A percentile compares a stretch with the other conserved stretches of the same genome.
Conservation (phyloP, 2,329 filamentous ascomycete species). For the Coniella vitis region DNA sequence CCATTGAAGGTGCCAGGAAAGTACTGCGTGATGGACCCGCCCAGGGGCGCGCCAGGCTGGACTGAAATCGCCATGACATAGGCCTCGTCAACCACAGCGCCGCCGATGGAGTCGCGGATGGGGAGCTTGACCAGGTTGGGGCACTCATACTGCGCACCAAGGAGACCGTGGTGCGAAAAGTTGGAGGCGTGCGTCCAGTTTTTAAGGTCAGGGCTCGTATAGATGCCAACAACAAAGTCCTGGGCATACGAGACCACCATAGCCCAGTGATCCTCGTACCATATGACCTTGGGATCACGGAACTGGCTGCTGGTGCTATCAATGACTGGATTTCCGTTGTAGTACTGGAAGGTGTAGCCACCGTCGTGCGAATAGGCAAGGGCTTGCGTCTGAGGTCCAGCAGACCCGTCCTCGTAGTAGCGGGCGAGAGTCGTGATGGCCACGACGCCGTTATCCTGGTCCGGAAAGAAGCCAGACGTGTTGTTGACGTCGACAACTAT, state of each 20-base stretch:
- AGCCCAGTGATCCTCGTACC: constrained; percentile 51
- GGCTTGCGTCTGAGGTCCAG: constrained; percentile 45
- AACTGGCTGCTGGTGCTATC: constrained; percentile 48
- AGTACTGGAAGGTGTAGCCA: constrained; percentile 55
- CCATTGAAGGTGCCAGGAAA: constrained; percentile 56
- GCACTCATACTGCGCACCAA: constrained; percentile 55
- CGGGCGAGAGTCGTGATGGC: constrained; percentile 43
- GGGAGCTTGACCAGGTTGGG: constrained; percentile 55
- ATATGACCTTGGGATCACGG: constrained; percentile 59
- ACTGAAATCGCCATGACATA: constrained; percentile 45
- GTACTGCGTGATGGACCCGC: constrained; percentile 49
- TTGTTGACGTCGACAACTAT: constrained; percentile 56
- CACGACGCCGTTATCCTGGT: constrained; percentile 42
- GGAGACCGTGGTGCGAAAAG: constrained; percentile 45
- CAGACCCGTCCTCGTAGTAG: constrained; percentile 29
- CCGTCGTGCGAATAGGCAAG: constrained; percentile 57
- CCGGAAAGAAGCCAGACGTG: constrained; percentile 58
- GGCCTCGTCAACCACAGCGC: constrained; percentile 27
- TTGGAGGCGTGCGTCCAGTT: constrained; percentile 53
- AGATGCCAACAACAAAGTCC: constrained; percentile 54
- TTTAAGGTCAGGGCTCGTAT: constrained; percentile 51
- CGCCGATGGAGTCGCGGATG: constrained; percentile 25
- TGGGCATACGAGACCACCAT: constrained; percentile 48
- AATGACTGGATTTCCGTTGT: constrained; percentile 54
- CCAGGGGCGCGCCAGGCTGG: constrained; percentile 50